Base-by-base conservation (phyloP, 208 protist species). In the Wallacemonas rigidus region DNA sequence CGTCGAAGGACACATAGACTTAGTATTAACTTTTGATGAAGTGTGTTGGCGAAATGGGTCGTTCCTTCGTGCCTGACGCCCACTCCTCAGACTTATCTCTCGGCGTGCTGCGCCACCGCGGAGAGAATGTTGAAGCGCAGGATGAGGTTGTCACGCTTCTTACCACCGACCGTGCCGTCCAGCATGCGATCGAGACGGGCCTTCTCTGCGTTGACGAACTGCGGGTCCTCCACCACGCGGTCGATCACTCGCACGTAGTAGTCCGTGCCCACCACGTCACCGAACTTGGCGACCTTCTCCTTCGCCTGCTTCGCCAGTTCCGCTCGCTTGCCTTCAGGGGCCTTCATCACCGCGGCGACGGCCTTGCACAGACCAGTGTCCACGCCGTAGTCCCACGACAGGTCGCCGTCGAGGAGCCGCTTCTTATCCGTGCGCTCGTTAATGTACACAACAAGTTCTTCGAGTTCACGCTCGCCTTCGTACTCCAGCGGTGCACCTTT, bases 391-490 rank as follows among this genome's bases (percentile, higher is more conserved):
- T 75, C 61, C 61, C 55, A 65, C 2, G 71, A 67, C n/a, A 93
- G 57, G 47, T 89, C 87, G 39, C 90, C 90, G 70, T 83, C 75
- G 51, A 67, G 35, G 4, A 85, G 73, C 8, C 90, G 87, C 8
- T 79, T 41, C 50, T 76, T 87, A n/a, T 71, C 67, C 36, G 79
- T 69, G 48, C 80, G 43, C 58, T 84, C 51, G 68, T 96, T 94
- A 38, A 96, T 69, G 65, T 88, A 97, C 4, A 43, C 62, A 1
- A 94, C 17, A 12, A 98, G 45, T 14, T 77, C 83, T 17, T 89
- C 83, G 14, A 89, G 36, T 1, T 69, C 57, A 15, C 90, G 83
- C 14, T 61, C 72, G 41, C 80, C 69, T n/a, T 70, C 76, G 72
- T 91, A 92, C 53, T 82, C 70, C 11, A 80, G 67, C 15, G 82